Conservation (phyloP, 2,329 filamentous ascomycete species). For the Penicillium sclerotigenum region DNA sequence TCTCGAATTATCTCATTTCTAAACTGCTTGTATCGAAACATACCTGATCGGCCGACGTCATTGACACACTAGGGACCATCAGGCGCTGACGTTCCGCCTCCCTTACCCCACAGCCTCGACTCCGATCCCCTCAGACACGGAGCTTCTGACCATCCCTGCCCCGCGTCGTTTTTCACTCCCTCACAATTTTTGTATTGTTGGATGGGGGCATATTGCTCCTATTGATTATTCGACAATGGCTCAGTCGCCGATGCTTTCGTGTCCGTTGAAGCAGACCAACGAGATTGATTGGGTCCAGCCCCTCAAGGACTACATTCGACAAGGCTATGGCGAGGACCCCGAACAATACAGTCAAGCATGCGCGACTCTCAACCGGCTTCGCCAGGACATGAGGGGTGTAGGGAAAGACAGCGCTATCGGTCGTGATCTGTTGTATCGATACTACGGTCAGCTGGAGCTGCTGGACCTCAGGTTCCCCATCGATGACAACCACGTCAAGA, state of each 20-base stretch:
- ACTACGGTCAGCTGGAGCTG: conserved; percentile 95
- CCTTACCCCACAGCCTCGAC: conserved; percentile 26
- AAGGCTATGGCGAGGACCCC: conserved; percentile 93
- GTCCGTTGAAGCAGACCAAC: conserved; percentile 88
- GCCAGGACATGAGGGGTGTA: conserved; percentile 97
- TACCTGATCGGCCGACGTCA: conserved; percentile 17
- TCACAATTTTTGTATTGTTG: conserved; percentile 9
- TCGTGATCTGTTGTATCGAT: conserved; percentile 88
- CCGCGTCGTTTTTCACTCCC: background rate
- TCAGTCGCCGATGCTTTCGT: conserved; percentile 91
- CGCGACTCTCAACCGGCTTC: conserved; percentile 83
- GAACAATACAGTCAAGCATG: conserved; percentile 96
- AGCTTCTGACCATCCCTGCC: conserved; percentile 13
- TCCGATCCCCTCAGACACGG: conserved; percentile 18
- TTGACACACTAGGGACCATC: conserved; percentile 13
- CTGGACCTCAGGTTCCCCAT: conserved; percentile 93
- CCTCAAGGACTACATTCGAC: conserved; percentile 87
- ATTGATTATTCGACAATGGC: conserved; percentile 55
- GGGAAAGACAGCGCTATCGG: conserved; percentile 95
- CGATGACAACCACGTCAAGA: conserved; percentile 98
- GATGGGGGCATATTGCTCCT: conserved; percentile 40
- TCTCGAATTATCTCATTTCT: background rate
- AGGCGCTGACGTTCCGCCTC: conserved; percentile 20
- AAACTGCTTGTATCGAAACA: background rate
- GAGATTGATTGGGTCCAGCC: conserved; percentile 97